phyloP scores from a whole-genome alignment of 495 filamentous ascomycete species.

The Tuber melanosporum region DNA sequence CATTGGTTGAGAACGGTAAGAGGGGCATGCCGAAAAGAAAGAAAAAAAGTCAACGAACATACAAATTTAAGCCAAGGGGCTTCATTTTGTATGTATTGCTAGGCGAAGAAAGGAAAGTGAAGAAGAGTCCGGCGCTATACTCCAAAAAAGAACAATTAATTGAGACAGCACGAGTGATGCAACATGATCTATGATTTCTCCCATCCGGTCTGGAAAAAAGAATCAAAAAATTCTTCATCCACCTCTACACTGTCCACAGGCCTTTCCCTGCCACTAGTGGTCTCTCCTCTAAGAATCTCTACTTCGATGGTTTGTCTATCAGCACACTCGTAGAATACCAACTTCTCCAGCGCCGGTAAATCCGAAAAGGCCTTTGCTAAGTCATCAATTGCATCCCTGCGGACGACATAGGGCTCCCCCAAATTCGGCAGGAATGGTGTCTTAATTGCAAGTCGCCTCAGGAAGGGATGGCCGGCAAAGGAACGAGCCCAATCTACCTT shows the following conservation, averaged over 20 bases:
- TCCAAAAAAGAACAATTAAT: neutral
- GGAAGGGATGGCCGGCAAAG: constrained; percentile 19
- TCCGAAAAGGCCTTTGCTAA: constrained; percentile 16
- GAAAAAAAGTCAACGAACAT: neutral
- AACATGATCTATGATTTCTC: constrained; percentile 4
- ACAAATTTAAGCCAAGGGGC: constrained; percentile 1
- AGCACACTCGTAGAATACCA: constrained; percentile 23
- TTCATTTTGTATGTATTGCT: constrained; percentile 13
- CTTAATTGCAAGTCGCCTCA: constrained; percentile 25
- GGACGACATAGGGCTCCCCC: neutral
- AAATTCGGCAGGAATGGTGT: constrained; percentile 16
- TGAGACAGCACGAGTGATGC: neutral
- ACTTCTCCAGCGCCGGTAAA: constrained; percentile 20
- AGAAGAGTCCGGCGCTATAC: neutral
- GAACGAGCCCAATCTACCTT: constrained; percentile 30
- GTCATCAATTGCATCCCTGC: constrained; percentile 16
- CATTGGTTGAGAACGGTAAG: neutral
- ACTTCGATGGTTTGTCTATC: constrained; percentile 17
- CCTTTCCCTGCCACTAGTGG: constrained; percentile 18
- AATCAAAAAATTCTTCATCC: constrained; percentile 26
- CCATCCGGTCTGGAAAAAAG: constrained; percentile 36
- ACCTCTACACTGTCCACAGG: constrained; percentile 15
- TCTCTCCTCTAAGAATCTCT: constrained; percentile 23
- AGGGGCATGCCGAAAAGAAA: neutral
- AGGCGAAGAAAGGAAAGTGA: neutral